A percentile compares a stretch with the other conserved stretches of the same genome.
phyloP scores from a whole-genome alignment of 1,284 basidiomycete genomes.

The Neonothopanus nambi region DNA sequence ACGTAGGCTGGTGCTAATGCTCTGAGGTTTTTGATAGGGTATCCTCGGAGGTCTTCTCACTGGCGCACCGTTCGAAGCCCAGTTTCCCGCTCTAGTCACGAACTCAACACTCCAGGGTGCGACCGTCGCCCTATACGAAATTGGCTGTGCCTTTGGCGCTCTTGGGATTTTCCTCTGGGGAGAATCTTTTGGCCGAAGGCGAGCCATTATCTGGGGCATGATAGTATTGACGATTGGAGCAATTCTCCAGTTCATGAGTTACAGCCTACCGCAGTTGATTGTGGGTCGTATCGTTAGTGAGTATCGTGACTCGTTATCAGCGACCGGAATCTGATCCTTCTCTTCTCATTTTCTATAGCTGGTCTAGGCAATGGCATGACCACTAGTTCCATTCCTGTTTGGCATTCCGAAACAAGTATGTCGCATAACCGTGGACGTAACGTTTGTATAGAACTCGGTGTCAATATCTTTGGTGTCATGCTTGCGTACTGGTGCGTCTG shows the following conservation, averaged over 20 bases:
- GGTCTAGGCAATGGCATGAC: slow-evolving; percentile 72
- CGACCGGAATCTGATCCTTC: slow-evolving; percentile 16
- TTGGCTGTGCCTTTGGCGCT: slow-evolving; percentile 9
- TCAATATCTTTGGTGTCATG: slow-evolving; percentile 59
- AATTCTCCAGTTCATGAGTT: slow-evolving; percentile 55
- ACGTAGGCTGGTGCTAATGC: neutral
- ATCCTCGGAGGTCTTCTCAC: slow-evolving; percentile 11
- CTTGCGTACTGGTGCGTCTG: slow-evolving; percentile 32
- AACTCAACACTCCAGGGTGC: slow-evolving; percentile 11
- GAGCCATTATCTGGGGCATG: slow-evolving; percentile 17
- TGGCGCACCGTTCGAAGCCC: slow-evolving; percentile 8
- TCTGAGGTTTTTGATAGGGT: neutral
- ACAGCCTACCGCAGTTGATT: slow-evolving; percentile 55
- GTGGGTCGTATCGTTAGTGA: slow-evolving; percentile 56
- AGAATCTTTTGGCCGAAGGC: slow-evolving; percentile 20
- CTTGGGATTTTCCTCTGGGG: slow-evolving; percentile 14
- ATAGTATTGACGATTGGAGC: slow-evolving; percentile 54
- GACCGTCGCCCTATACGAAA: slow-evolving; percentile 12
- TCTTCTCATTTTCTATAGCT: slow-evolving; percentile 20
- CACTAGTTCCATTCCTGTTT: slow-evolving; percentile 54
- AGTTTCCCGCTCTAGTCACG: slow-evolving; percentile 8
- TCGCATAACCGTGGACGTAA: no score
- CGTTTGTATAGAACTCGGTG: slow-evolving; percentile 39
- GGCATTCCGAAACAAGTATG: slow-evolving; percentile 52
- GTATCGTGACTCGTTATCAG: neutral